These are phyloP conservation scores for Saccharomyces kudriavzevii DNA, from an alignment of 805 yeast genomes.

Conservation along the genomic window DNA sequence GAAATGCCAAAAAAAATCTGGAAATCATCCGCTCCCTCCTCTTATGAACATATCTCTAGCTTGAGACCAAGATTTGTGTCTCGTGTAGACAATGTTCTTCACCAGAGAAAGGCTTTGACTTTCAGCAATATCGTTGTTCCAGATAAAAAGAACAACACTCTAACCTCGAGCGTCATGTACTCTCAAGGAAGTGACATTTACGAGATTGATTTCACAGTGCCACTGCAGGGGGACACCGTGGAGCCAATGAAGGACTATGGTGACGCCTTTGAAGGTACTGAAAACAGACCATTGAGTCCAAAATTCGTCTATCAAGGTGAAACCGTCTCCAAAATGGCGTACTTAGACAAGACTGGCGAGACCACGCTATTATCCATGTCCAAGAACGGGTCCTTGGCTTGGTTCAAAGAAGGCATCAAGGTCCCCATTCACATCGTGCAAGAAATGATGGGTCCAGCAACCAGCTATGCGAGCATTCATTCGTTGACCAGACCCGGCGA, in stretches of 20 bases:
- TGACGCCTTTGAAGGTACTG: constrained; percentile 53
- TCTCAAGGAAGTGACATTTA: constrained; percentile 25
- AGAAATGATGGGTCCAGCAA: constrained; percentile 23
- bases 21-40: constrained; percentile 72
- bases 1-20: constrained; percentile 40
- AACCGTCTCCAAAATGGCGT: constrained; percentile 16
- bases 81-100: constrained; percentile 17
- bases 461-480: constrained; percentile 20
- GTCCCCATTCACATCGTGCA: constrained; percentile 23
- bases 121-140: constrained; percentile 21
- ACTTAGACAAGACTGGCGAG: constrained; percentile 28
- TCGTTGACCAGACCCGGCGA: constrained; percentile 13
- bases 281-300: constrained; percentile 8
- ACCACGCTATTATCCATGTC: constrained; percentile 28
- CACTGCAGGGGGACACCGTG: constrained; percentile 13
- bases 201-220: constrained; percentile 21
- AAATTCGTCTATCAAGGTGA: constrained; percentile 24
- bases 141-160: constrained; percentile 18
- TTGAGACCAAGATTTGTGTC: constrained; percentile 32
- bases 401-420: constrained; percentile 23
- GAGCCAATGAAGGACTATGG: constrained; percentile 54
- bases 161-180: constrained; percentile 17
- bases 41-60: constrained; percentile 39
- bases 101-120: constrained; percentile 16
- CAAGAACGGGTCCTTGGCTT: constrained; percentile 23